Conservation (phyloP, 2,329 filamentous ascomycete genomes). For the Pestalotiopsis sp. region DNA sequence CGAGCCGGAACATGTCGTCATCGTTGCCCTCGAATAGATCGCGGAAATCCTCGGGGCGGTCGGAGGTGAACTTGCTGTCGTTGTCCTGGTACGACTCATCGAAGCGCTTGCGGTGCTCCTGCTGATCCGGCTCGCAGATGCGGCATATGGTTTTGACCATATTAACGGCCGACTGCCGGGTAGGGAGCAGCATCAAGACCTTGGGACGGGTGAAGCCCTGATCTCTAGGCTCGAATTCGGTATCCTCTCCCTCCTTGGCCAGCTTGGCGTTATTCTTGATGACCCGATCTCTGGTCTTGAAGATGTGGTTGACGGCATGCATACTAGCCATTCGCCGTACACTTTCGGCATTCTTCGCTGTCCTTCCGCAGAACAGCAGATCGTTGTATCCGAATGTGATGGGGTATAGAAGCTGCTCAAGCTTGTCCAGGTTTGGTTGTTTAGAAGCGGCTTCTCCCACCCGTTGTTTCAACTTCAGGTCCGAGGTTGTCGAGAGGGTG, state of each 20-base stretch:
- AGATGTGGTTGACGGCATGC: constrained; percentile 88
- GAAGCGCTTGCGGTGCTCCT: constrained; percentile 94
- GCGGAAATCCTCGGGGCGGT: constrained; percentile 83
- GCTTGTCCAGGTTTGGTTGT: constrained; percentile 58
- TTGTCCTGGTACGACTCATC: constrained; percentile 77
- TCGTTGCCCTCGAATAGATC: constrained; percentile 94
- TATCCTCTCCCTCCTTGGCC: constrained; percentile 63
- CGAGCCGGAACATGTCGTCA: constrained; percentile 94
- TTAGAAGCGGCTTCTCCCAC: constrained; percentile 59
- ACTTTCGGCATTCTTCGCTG: constrained; percentile 65
- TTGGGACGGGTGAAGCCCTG: constrained; percentile 97
- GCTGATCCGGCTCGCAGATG: constrained; percentile 81
- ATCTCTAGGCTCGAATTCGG: constrained; percentile 78
- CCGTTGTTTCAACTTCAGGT: constrained; percentile 71
- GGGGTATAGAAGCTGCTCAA: constrained; percentile 69
- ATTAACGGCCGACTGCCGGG: constrained; percentile 80
- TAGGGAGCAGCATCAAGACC: constrained; percentile 87
- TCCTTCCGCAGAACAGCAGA: constrained; percentile 75
- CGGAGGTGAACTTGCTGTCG: constrained; percentile 68
- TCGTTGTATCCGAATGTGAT: constrained; percentile 84
- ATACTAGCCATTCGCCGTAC: constrained; percentile 76
- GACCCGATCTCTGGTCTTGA: constrained; percentile 91
- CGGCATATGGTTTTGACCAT: constrained; percentile 77
- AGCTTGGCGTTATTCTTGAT: constrained; percentile 90
- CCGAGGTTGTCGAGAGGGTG: constrained; percentile 41